Evolutionary conservation across 306 rosid species (phyloP).

Genomic region (Urtica urens): DNA sequence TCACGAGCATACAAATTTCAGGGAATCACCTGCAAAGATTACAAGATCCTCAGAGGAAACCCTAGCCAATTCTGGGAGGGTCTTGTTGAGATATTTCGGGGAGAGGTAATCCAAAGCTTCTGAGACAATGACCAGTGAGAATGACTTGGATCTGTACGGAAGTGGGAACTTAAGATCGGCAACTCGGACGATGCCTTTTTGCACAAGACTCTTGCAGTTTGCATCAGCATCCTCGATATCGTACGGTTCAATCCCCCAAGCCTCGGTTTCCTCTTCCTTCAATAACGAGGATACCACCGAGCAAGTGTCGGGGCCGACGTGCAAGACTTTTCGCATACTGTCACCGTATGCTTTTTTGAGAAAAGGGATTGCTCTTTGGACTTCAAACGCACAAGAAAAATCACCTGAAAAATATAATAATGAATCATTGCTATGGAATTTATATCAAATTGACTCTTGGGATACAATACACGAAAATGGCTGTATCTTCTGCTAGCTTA

Average conservation of each 20-base stretch:
- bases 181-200: conserved; percentile 60
- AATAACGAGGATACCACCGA: conserved; percentile 58
- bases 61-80: conserved; percentile 80
- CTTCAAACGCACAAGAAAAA: conserved; percentile 67
- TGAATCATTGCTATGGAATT: conserved; percentile 8
- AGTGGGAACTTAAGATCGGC: conserved; percentile 78
- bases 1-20: not conserved
- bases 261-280: conserved; percentile 68
- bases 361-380: conserved; percentile 54
- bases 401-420: conserved; percentile 47
- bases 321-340: conserved; percentile 63
- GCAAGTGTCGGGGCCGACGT: conserved; percentile 83
- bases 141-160: conserved; percentile 76
- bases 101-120: conserved; percentile 90
- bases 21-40: conserved; percentile 54
- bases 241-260: conserved; percentile 91
- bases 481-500: no score
- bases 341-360: conserved; percentile 62
- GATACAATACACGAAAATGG: not conserved
- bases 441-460: no score
- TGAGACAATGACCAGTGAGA: conserved; percentile 69
- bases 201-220: conserved; percentile 65
- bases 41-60: conserved; percentile 63
- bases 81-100: conserved; percentile 71
- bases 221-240: conserved; percentile 72